Percentiles rank a stretch among this genome's conserved stretches.
Conservation (phyloP, 1,139 yeast genomes). For the Taphrina confusa region DNA sequence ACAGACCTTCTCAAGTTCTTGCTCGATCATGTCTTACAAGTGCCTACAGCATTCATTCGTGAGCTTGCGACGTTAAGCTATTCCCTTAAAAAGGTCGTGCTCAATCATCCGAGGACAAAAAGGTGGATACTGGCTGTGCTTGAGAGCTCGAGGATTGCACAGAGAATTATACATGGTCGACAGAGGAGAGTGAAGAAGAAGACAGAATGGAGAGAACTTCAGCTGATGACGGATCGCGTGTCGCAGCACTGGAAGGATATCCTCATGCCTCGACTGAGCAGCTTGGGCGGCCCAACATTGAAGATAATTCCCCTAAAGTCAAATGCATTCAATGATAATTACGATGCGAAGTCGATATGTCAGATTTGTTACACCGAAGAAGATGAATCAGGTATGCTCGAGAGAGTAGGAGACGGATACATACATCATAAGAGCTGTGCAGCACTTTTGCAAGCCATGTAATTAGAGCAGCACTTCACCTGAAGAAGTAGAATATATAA, state of each 20-base stretch:
- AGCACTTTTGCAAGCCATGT: not conserved
- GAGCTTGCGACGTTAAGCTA: conserved; percentile 38
- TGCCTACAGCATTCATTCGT: conserved; percentile 38
- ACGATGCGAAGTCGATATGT: not conserved
- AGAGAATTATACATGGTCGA: conserved; percentile 39
- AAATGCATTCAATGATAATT: not conserved
- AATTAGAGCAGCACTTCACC: too few species aligned
- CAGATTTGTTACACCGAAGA: not conserved
- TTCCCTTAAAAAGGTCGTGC: conserved; percentile 38
- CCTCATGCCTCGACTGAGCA: conserved; percentile 19
- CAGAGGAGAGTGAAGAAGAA: conserved; percentile 31
- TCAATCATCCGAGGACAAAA: conserved; percentile 36
- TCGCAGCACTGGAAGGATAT: conserved; percentile 7
- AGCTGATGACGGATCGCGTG: not conserved
- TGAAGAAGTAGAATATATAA: too few species aligned
- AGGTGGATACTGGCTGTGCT: conserved; percentile 36
- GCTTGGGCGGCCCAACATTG: conserved; percentile 3
- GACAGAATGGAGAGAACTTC: not conserved
- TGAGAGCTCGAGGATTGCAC: conserved; percentile 36
- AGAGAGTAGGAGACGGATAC: not conserved
- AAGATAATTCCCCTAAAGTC: not conserved
- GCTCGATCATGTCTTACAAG: conserved; percentile 35
- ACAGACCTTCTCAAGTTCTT: conserved; percentile 35
- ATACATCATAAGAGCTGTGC: not conserved
- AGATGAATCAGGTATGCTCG: not conserved